Base-by-base conservation (phyloP, 169 alveolate genomes). In the Eimeria zaria region DNA sequence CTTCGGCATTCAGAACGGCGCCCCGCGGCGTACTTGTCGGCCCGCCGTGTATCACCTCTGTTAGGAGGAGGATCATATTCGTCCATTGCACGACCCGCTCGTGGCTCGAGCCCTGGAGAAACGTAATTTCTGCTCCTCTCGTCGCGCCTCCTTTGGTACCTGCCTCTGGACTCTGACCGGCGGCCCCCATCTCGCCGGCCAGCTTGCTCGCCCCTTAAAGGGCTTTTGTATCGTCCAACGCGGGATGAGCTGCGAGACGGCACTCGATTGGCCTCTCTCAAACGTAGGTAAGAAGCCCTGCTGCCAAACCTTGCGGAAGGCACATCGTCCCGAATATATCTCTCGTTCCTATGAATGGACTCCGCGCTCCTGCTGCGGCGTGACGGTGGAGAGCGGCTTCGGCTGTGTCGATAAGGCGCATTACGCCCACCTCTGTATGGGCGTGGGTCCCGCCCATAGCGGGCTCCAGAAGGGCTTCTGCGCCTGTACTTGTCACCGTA, bases 271-370 rank as follows among this genome's bases (percentile, higher is more conserved):
- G 46, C 94, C 67, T 44, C 83, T 64, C 46, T 55, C 44, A 67
- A 64, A 20, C 94, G 78, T 69, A 87, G 81, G 53, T 87, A 87
- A 1, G 94, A 39, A 2, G 94, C 94, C 41, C 71, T 62, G 81
- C 94, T 87, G 33, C 94, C 94, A 46, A 87, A 87, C 30, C 94
- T 71, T n/a, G 94, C 94, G 41, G 94, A 60, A 18, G 94, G 83
- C 5, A 27, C 83, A 44, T 87, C 94, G 67, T 60, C 64, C 84
- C 71, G 67, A 30, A 39, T 33, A 48, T 64, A 64, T 20, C 81
- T 36, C 81, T 87, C 94, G 62, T 64, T 60, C 48, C 83, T 87
- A 33, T 71, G 24, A 33, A 27, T 20, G 24, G 94, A 87, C 30
- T 87, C 94, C 24, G 55, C 78, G 51, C 94, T 87, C 48, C 94